Conservation (phyloP, 768 basidiomycete genomes). For the Naematelia encephala region DNA sequence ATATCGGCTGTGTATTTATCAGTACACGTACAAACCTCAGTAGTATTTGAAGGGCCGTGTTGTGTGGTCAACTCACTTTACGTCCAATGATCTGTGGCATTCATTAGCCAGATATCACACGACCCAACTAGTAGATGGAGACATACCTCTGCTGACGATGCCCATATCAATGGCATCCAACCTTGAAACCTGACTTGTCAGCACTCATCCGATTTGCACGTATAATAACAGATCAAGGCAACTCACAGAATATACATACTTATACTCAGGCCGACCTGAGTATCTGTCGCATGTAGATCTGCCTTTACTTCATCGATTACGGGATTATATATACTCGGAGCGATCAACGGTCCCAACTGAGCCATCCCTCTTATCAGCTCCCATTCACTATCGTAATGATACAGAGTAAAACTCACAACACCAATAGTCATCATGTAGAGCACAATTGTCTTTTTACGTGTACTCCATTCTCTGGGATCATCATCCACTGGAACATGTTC, state of each 20-base stretch:
- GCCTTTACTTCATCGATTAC: conserved; percentile 48
- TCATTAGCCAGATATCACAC: conserved; percentile 17
- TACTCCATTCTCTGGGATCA: conserved; percentile 51
- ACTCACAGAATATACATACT: conserved; percentile 50
- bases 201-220: neutral
- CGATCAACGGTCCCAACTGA: conserved; percentile 48
- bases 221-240: neutral
- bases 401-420: conserved; percentile 21
- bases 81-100: conserved; percentile 33
- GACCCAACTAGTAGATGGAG: neutral
- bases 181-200: conserved; percentile 30
- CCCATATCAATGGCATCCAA: conserved; percentile 42
- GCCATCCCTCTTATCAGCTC: neutral
- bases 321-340: conserved; percentile 50
- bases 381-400: too few relatives aligned
- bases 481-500: conserved; percentile 52
- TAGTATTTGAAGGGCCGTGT: too few relatives aligned
- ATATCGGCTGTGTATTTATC: conserved; percentile 22
- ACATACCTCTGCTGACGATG: conserved; percentile 39
- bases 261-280: conserved; percentile 47
- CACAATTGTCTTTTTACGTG: conserved; percentile 44
- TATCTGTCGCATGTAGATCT: conserved; percentile 44
- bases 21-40: neutral
- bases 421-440: conserved; percentile 32
- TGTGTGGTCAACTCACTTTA: conserved; percentile 41